A percentile compares a stretch with the other conserved stretches of the same genome.
phyloP scores from a whole-genome alignment of 257 asterid species.

The Cynanchum wilfordii region DNA sequence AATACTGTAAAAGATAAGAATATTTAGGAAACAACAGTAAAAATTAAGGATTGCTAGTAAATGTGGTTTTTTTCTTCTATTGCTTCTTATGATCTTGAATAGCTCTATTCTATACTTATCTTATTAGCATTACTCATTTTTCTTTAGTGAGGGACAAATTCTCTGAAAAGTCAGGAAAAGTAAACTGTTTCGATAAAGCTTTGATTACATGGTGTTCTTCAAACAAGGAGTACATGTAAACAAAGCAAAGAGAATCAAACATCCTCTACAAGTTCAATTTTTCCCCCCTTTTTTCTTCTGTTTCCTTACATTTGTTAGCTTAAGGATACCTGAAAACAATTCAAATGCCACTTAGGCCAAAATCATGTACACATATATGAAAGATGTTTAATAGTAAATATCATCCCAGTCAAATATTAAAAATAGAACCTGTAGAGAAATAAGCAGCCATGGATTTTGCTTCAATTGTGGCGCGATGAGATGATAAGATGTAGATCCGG shows the following conservation, averaged over 20 bases:
- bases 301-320: background rate
- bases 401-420: slow-evolving; percentile 14
- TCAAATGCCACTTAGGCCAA: background rate
- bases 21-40: background rate
- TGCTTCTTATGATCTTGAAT: background rate
- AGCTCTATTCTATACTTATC: background rate
- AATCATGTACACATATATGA: background rate
- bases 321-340: background rate
- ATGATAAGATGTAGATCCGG: slow-evolving; percentile 85
- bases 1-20: background rate
- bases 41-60: background rate
- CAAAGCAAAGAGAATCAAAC: background rate
- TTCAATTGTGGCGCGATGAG: slow-evolving; percentile 95
- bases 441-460: slow-evolving; percentile 86
- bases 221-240: background rate
- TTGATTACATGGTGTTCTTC: background rate
- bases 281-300: too few species aligned
- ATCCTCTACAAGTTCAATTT: background rate
- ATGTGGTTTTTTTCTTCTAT: background rate
- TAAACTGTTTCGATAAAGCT: too few species aligned
- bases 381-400: background rate
- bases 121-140: background rate
- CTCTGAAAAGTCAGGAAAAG: background rate
- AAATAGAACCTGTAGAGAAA: slow-evolving; percentile 57
- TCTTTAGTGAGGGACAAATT: background rate